Conservation (phyloP, 768 basidiomycete species). For the Suillus luteus region DNA sequence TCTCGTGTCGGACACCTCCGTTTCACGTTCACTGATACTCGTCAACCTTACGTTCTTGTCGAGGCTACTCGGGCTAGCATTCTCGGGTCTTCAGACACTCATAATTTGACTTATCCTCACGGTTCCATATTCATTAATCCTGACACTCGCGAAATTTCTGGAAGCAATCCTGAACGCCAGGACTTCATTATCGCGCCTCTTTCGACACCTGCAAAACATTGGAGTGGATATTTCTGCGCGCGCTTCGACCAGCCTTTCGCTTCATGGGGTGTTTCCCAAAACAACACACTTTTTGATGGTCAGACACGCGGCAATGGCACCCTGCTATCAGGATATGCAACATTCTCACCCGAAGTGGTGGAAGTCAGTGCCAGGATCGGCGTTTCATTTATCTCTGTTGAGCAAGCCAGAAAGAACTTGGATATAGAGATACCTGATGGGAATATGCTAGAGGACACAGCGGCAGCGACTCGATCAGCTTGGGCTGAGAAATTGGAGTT, state of each 20-base stretch:
- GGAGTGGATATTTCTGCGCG: conserved; percentile 56
- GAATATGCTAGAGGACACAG: conserved; percentile 53
- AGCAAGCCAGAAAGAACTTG: conserved; percentile 59
- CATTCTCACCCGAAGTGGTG: conserved; percentile 37
- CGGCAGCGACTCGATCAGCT: conserved; percentile 43
- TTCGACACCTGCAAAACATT: conserved; percentile 40
- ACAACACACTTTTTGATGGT: conserved; percentile 38
- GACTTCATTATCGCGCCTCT: conserved; percentile 68
- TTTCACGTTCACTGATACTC: conserved; percentile 57
- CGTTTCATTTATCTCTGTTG: conserved; percentile 73
- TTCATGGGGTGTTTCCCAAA: conserved; percentile 52
- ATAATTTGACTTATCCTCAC: conserved; percentile 52
- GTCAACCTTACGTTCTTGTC: conserved; percentile 59
- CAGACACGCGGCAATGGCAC: conserved; percentile 40
- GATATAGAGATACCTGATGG: conserved; percentile 51
- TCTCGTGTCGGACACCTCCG: conserved; percentile 76
- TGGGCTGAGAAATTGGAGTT: conserved; percentile 63
- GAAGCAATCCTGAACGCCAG: conserved; percentile 68
- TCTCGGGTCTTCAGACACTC: conserved; percentile 50
- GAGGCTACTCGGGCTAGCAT: conserved; percentile 68
- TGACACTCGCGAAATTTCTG: conserved; percentile 51
- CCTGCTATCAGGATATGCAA: conserved; percentile 52
- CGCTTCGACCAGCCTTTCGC: conserved; percentile 51
- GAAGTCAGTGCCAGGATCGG: conserved; percentile 60
- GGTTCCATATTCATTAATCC: conserved; percentile 53